A percentile compares a stretch with the other conserved stretches of the same genome.
Evolutionary conservation across 345 rosid species (phyloP).

Genomic region (Citrus hindsii): DNA sequence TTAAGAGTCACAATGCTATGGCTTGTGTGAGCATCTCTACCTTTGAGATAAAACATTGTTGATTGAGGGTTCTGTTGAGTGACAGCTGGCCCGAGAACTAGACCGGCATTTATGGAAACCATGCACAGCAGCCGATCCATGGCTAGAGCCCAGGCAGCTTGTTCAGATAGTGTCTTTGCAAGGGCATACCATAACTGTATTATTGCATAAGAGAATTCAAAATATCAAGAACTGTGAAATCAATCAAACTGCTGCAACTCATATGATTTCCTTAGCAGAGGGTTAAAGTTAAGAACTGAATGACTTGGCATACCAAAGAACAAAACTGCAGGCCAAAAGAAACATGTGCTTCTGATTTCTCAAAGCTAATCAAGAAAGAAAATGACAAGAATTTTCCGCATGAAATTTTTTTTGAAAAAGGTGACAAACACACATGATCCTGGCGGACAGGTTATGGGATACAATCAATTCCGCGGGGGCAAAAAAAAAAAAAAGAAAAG

Average conservation of each 20-base stretch:
- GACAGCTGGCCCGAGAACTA: conserved; percentile 66
- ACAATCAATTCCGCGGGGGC: not conserved
- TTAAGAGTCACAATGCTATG: not conserved
- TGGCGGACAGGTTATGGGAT: not conserved
- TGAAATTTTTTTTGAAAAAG: not conserved
- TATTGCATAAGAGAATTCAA: not conserved
- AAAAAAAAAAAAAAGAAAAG: too few species aligned
- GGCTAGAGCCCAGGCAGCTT: conserved; percentile 93
- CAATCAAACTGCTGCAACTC: not conserved
- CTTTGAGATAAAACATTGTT: conserved; percentile 79
- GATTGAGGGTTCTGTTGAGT: conserved; percentile 61
- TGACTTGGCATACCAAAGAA: not conserved
- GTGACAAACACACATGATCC: not conserved
- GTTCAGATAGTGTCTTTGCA: conserved; percentile 73
- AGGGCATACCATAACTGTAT: conserved; percentile 76
- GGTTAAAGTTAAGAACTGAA: not conserved
- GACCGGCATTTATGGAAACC: conserved; percentile 81
- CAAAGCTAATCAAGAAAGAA: not conserved
- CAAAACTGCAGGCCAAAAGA: not conserved
- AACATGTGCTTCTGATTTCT: not conserved
- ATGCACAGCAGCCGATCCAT: conserved; percentile 78
- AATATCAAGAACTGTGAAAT: not conserved
- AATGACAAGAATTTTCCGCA: not conserved
- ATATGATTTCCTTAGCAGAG: too few species aligned
- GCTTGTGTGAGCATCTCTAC: conserved; percentile 22